Percentiles rank a stretch among this genome's conserved stretches.
Evolutionary conservation across 2,329 filamentous ascomycete species (phyloP).

Genomic region (Ceratocystis huliohia): DNA sequence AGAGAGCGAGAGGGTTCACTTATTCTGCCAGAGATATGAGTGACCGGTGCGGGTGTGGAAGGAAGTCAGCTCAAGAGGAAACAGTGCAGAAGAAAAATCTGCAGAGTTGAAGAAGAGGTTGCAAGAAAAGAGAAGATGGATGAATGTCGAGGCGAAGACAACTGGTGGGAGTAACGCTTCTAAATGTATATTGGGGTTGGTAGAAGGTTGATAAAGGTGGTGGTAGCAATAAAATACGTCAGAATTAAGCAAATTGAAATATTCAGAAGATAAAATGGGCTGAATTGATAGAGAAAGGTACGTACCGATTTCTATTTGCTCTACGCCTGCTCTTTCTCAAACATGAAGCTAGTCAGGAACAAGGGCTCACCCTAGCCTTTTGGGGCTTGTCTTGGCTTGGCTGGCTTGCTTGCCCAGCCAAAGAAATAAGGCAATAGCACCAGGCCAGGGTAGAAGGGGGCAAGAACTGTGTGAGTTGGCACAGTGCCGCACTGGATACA

Average conservation of each 20-base stretch:
- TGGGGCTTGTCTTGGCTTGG: neutral
- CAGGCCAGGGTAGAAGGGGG: neutral
- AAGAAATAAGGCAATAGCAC: neutral
- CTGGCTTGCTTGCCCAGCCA: neutral
- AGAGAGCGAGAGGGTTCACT: slow-evolving; percentile 5
- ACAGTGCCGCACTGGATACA: neutral
- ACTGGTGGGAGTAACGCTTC: neutral
- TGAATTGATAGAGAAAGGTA: neutral
- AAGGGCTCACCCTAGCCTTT: neutral
- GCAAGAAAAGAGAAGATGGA: neutral
- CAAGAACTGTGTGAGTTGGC: neutral
- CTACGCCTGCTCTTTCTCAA: neutral
- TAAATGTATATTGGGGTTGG: slow-evolving; percentile 1
- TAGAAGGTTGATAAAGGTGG: neutral
- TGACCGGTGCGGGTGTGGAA: slow-evolving; percentile 8
- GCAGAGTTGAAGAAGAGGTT: neutral
- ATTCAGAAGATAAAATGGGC: neutral
- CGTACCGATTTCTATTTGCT: neutral
- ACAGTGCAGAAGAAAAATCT: neutral
- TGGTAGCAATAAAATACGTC: neutral
- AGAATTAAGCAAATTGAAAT: neutral
- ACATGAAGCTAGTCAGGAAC: slow-evolving; percentile 6
- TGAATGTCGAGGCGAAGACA: neutral
- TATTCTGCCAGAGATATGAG: slow-evolving; percentile 18
- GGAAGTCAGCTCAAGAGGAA: slow-evolving; percentile 5